Conservation (phyloP, 1,139 yeast genomes). For the Wickerhamomyces sp. region DNA sequence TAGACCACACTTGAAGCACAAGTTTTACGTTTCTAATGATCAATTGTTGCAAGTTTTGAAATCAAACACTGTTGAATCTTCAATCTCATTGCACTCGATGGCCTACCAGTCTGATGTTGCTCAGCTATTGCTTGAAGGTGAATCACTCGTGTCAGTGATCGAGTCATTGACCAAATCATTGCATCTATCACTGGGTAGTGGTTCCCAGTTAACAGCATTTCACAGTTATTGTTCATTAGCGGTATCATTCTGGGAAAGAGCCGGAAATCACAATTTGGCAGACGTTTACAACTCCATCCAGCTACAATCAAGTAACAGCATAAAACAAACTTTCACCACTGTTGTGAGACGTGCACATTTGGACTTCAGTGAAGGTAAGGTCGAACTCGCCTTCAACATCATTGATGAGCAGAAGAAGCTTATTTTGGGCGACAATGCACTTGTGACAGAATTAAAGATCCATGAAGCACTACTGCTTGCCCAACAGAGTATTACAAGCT, state of each 20-base stretch:
- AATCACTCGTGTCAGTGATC: conserved; percentile 37
- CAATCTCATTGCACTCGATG: conserved; percentile 45
- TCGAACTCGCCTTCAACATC: conserved; percentile 31
- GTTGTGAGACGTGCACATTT: conserved; percentile 35
- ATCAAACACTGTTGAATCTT: conserved; percentile 50
- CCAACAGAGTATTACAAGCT: conserved; percentile 13
- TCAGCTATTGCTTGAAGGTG: conserved; percentile 48
- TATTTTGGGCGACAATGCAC: conserved; percentile 16
- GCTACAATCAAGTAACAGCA: conserved; percentile 30
- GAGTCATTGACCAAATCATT: conserved; percentile 52
- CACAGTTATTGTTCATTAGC: conserved; percentile 42
- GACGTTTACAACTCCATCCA: conserved; percentile 44
- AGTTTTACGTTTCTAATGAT: conserved; percentile 38
- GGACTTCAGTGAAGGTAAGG: conserved; percentile 35
- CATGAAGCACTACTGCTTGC: conserved; percentile 13
- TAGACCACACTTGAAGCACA: conserved; percentile 53
- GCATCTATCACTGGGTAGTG: conserved; percentile 37
- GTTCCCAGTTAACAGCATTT: conserved; percentile 29
- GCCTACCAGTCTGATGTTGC: conserved; percentile 58
- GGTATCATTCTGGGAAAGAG: conserved; percentile 46
- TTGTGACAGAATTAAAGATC: conserved; percentile 8
- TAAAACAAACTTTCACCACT: conserved; percentile 35
- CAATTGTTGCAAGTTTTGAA: conserved; percentile 63
- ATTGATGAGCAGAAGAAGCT: conserved; percentile 27
- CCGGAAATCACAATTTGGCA: conserved; percentile 43